These are phyloP conservation scores for Wickerhamiella hasegawae DNA, from an alignment of 805 yeast species.

Conservation along the genomic window DNA sequence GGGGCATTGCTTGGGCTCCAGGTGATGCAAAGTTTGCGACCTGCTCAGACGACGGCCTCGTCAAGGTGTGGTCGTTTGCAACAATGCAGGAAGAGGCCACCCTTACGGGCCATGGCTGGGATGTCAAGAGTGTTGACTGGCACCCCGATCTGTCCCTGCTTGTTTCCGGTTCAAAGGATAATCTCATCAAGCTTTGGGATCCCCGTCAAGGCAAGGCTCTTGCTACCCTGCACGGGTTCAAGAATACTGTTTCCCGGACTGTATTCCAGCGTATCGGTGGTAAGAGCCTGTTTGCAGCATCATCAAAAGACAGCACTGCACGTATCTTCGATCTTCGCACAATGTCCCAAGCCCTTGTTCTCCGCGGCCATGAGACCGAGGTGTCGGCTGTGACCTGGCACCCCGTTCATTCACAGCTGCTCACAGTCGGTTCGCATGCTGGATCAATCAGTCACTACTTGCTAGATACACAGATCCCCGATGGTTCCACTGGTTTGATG, in stretches of 20 bases:
- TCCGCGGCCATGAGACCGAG: slow-evolving; percentile 72
- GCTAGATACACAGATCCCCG: slow-evolving; percentile 27
- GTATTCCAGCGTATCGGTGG: slow-evolving; percentile 76
- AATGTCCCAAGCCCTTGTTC: slow-evolving; percentile 58
- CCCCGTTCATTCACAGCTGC: slow-evolving; percentile 63
- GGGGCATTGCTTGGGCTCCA: slow-evolving; percentile 82
- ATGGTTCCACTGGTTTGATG: slow-evolving; percentile 17
- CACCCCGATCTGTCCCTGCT: slow-evolving; percentile 76
- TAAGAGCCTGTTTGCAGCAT: slow-evolving; percentile 57
- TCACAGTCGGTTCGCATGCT: slow-evolving; percentile 77
- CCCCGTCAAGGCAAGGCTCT: slow-evolving; percentile 61
- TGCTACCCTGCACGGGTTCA: slow-evolving; percentile 76
- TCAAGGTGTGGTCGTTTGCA: slow-evolving; percentile 83
- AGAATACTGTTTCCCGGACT: slow-evolving; percentile 81
- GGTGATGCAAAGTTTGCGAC: slow-evolving; percentile 85
- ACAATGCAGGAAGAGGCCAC: slow-evolving; percentile 75
- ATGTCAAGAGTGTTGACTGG: slow-evolving; percentile 95
- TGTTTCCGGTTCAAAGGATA: slow-evolving; percentile 91
- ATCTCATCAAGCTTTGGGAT: slow-evolving; percentile 87
- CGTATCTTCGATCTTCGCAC: slow-evolving; percentile 76
- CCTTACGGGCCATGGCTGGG: slow-evolving; percentile 95
- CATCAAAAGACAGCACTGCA: slow-evolving; percentile 77
- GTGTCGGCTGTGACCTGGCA: slow-evolving; percentile 83
- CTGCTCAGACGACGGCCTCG: slow-evolving; percentile 78
- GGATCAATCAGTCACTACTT: slow-evolving; percentile 73